Evolutionary conservation across 108 stramenopile genomes (phyloP), one percentile per base, ranked within the genome.

Genomic region (Nitzschia sp.): DNA sequence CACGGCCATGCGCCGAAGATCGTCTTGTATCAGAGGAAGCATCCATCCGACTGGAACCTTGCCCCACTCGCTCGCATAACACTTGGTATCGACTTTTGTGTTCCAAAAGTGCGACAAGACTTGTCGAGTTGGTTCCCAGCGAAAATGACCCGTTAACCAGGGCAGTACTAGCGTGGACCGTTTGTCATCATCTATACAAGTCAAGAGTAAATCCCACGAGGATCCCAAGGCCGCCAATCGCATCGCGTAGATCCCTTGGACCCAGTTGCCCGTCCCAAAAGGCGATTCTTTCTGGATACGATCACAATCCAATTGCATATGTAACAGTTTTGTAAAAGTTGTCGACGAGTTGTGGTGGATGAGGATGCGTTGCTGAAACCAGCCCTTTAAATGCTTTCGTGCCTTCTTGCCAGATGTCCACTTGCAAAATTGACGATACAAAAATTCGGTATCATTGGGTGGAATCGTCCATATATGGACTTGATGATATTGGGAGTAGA

Each of bases 21-120:
- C 66, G 0, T 56, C 30, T 29, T 49, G 64, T 21, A 42, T 27
- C 13, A 56, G 9, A 2, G 36, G 66, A 28, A 15, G 13, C 36
- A 56, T 56, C 54, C 23, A 46, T 66, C 34, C 85, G 70, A 23
- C 74, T 59, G 54, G 59, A 49, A 33, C 31, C 6, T 59, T 25
- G 3, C n/a, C 21, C 54, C 54, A 61, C 19, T 23, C 26, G 18
- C 36, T 25, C 2, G 21, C 35, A 36, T 34, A n/a, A 26, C 59
- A 71, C 19, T 62, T 19, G 36, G 1, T 32, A 45, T 42, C 28
- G n/a, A n/a, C n/a, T n/a, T n/a, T n/a, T 1, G 2, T 3, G 42
- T 26, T 21, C 6, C 6, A 42, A n/a, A n/a, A n/a, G n/a, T n/a
- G n/a, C n/a, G n/a, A n/a, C 1, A 62, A 2, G 1, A 42, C 38